Conservation (phyloP, 257 asterid species). For the Solanum rostratum region DNA sequence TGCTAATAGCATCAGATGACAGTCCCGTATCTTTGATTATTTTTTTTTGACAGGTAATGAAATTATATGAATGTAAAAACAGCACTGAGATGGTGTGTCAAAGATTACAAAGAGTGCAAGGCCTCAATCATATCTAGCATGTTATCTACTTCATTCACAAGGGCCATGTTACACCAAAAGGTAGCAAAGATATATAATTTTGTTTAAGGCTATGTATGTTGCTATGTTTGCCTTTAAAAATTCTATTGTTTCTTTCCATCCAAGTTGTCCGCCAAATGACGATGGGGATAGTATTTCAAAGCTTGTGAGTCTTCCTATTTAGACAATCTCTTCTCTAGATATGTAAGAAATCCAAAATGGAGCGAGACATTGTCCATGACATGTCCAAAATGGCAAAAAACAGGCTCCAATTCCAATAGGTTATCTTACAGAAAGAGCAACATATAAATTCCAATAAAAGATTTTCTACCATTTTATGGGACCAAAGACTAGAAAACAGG, state of each 20-base stretch:
- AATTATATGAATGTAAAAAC: too few species aligned
- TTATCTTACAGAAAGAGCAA: neutral
- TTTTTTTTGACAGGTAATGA: too few species aligned
- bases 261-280: neutral
- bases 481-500: neutral
- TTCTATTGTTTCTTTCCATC: neutral
- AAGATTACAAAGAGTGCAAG: neutral
- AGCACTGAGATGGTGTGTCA: too few species aligned
- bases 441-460: neutral
- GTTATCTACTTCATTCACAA: neutral
- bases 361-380: neutral
- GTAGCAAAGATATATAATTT: neutral
- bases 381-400: neutral
- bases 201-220: neutral
- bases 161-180: neutral
- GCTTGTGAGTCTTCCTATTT: neutral
- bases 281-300: neutral
- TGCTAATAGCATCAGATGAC: neutral
- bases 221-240: neutral
- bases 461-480: neutral
- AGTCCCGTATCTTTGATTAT: neutral
- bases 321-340: neutral
- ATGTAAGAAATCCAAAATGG: neutral
- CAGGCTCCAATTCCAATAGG: neutral
- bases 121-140: neutral